A percentile compares a stretch with the other conserved stretches of the same genome.
These are phyloP conservation scores for Lycium barbarum DNA, from an alignment of 257 asterid genomes.

Conservation along the genomic window DNA sequence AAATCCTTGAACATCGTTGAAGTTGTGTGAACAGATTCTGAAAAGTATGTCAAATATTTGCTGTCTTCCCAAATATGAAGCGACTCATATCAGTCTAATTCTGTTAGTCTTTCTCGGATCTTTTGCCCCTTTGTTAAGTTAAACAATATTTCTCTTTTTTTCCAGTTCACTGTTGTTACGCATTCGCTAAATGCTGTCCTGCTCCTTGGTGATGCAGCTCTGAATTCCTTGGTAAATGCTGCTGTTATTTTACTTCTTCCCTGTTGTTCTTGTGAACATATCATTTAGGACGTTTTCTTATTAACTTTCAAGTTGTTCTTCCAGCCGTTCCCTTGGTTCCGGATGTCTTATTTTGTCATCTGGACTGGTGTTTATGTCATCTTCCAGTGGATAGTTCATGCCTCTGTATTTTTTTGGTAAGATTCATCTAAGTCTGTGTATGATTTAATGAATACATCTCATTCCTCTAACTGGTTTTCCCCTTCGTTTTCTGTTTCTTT, in stretches of 20 bases:
- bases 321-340: conserved; percentile 83
- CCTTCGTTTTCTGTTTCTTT: conserved; percentile 35
- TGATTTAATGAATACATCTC: conserved; percentile 12
- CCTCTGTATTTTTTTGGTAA: conserved; percentile 67
- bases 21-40: not conserved
- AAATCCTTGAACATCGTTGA: conserved; percentile 17
- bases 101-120: not conserved
- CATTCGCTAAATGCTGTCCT: conserved; percentile 76
- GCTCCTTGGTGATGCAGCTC: conserved; percentile 83
- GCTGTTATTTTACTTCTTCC: conserved; percentile 19
- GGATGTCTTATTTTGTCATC: conserved; percentile 77
- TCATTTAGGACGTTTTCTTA: conserved; percentile 24
- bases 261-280: conserved; percentile 6
- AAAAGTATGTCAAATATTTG: conserved; percentile 4
- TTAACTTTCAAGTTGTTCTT: conserved; percentile 34
- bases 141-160: not conserved
- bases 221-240: conserved; percentile 77
- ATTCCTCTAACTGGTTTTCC: conserved; percentile 26
- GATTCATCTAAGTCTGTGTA: not conserved
- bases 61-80: not conserved
- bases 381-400: conserved; percentile 89
- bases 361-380: conserved; percentile 81
- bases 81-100: not conserved
- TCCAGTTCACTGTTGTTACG: conserved; percentile 79
- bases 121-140: conserved; percentile 30